Evolutionary conservation across 495 filamentous ascomycete genomes (phyloP).

Genomic region (Aspergillus cristatus): DNA sequence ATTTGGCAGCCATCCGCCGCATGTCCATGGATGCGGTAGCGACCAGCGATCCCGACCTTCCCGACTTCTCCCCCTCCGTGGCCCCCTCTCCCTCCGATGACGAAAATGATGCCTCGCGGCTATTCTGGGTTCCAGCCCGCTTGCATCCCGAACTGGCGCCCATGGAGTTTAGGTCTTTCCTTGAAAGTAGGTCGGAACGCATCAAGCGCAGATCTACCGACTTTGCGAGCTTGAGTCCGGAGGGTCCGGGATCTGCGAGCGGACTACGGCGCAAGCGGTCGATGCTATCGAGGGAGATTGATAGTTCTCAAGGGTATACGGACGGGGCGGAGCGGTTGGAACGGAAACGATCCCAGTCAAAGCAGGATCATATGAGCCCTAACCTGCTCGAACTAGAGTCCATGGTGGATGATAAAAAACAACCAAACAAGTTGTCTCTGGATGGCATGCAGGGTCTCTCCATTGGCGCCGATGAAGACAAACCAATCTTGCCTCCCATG

Average conservation of each 20-base stretch:
- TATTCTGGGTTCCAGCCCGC: slow-evolving; percentile 94
- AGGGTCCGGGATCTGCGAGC: slow-evolving; percentile 49
- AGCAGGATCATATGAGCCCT: slow-evolving; percentile 47
- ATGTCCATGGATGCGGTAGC: slow-evolving; percentile 98
- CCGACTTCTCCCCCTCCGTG: slow-evolving; percentile 63
- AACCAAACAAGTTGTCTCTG: slow-evolving; percentile 32
- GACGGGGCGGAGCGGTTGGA: slow-evolving; percentile 85
- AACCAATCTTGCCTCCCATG: slow-evolving; percentile 70
- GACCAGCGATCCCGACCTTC: slow-evolving; percentile 85
- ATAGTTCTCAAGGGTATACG: slow-evolving; percentile 63
- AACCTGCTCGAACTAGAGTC: slow-evolving; percentile 64
- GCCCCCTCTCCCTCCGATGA: slow-evolving; percentile 64
- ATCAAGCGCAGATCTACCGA: slow-evolving; percentile 81
- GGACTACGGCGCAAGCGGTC: slow-evolving; percentile 82
- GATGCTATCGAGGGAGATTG: slow-evolving; percentile 89
- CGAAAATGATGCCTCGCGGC: slow-evolving; percentile 76
- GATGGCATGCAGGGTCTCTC: slow-evolving; percentile 37
- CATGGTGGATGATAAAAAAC: slow-evolving; percentile 72
- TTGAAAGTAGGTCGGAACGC: slow-evolving; percentile 83
- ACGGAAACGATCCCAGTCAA: slow-evolving; percentile 57
- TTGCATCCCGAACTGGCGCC: slow-evolving; percentile 93
- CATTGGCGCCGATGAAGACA: slow-evolving; percentile 57
- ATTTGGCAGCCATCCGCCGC: slow-evolving; percentile 85
- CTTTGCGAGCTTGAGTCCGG: slow-evolving; percentile 44
- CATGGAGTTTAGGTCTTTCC: slow-evolving; percentile 91